Evolutionary conservation across 2,329 filamentous ascomycete species (phyloP).

Genomic region (Colletotrichum orbiculare): DNA sequence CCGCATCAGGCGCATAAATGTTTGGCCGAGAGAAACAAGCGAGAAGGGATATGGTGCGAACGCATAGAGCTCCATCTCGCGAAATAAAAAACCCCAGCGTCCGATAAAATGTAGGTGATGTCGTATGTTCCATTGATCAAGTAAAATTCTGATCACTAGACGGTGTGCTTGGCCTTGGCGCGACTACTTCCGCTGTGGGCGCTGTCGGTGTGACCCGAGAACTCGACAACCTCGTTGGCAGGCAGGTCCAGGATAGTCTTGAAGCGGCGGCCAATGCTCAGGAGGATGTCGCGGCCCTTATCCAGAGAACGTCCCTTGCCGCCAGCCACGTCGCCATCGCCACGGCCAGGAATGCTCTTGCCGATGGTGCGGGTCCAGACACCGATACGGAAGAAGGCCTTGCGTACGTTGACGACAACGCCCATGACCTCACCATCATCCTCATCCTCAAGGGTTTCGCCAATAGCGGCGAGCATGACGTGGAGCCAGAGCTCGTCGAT

Average conservation of each 20-base stretch:
- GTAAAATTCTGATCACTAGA: slow-evolving; percentile 61
- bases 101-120: slow-evolving; percentile 29
- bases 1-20: slow-evolving; percentile 24
- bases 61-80: slow-evolving; percentile 20
- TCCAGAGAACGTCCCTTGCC: slow-evolving; percentile 82
- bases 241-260: slow-evolving; percentile 91
- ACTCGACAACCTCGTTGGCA: slow-evolving; percentile 83
- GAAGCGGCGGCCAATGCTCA: slow-evolving; percentile 88
- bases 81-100: slow-evolving; percentile 17
- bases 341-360: slow-evolving; percentile 81
- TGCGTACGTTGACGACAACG: slow-evolving; percentile 98
- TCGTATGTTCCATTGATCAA: slow-evolving; percentile 8
- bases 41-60: slow-evolving; percentile 30
- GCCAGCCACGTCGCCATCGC: slow-evolving; percentile 76
- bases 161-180: slow-evolving; percentile 92
- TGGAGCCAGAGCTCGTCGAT: slow-evolving; percentile 98
- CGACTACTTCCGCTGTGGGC: slow-evolving; percentile 93
- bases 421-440: slow-evolving; percentile 98
- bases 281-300: slow-evolving; percentile 86
- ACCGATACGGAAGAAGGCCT: slow-evolving; percentile 97
- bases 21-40: slow-evolving; percentile 31
- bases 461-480: slow-evolving; percentile 95
- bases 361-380: slow-evolving; percentile 97
- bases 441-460: slow-evolving; percentile 96
- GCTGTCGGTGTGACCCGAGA: slow-evolving; percentile 95